phyloP scores from a whole-genome alignment of 805 yeast genomes.

The Kuraishia capsulata region DNA sequence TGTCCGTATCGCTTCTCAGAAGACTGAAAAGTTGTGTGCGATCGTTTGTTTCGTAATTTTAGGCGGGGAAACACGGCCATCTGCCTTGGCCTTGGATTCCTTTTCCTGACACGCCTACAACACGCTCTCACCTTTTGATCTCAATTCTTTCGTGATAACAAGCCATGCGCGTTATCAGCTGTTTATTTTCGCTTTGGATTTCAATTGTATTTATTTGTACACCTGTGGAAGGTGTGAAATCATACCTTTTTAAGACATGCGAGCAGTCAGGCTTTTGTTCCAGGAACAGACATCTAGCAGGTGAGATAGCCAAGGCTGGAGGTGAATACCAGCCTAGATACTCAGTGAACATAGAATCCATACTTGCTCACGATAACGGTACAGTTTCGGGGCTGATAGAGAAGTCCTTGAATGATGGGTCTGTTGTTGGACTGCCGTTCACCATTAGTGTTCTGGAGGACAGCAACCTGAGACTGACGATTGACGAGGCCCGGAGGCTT shows the following conservation, averaged over 20 bases:
- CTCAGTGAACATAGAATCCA: slow-evolving; percentile 25
- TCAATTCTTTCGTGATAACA: no score
- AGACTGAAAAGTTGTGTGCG: not conserved
- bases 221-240: slow-evolving; percentile 34
- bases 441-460: slow-evolving; percentile 45
- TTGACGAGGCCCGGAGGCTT: slow-evolving; percentile 40
- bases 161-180: no score
- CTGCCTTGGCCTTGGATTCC: no score
- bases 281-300: slow-evolving; percentile 66
- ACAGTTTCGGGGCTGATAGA: slow-evolving; percentile 18
- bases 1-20: not conserved
- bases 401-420: slow-evolving; percentile 33
- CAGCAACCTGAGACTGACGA: slow-evolving; percentile 48
- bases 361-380: slow-evolving; percentile 9
- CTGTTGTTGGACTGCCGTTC: slow-evolving; percentile 42
- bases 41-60: no score
- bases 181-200: not conserved
- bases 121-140: no score
- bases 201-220: not conserved
- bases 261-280: slow-evolving; percentile 75
- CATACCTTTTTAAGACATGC: slow-evolving; percentile 68
- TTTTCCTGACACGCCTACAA: no score
- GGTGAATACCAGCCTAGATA: slow-evolving; percentile 26
- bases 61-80: not conserved
- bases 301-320: slow-evolving; percentile 19